These are phyloP conservation scores for Isoetes engelmannii DNA, from an alignment of 83 land plant genomes.

Conservation along the genomic window DNA sequence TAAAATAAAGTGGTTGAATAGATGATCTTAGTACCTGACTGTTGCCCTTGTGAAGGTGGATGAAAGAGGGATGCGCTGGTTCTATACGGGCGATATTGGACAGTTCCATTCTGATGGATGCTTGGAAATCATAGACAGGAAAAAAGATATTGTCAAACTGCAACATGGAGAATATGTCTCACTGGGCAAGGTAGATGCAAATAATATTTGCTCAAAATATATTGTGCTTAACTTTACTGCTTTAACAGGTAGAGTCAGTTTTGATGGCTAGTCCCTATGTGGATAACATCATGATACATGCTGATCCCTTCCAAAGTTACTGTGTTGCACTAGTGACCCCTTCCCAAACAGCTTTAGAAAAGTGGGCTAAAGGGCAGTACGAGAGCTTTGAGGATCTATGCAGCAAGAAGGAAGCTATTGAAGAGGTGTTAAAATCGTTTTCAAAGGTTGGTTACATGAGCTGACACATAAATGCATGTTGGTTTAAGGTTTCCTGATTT, in stretches of 20 bases:
- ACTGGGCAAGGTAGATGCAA: constrained; percentile 14
- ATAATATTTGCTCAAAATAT: neutral
- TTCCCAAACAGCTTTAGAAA: constrained; percentile 46
- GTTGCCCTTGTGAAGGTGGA: constrained; percentile 8
- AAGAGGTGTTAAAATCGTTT: constrained; percentile 51
- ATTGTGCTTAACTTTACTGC: neutral
- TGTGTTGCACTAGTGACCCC: constrained; percentile 75
- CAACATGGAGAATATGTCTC: constrained; percentile 22
- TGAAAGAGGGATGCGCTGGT: constrained; percentile 19
- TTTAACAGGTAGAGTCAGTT: constrained; percentile 72
- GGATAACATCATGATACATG: constrained; percentile 76
- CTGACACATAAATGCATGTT: neutral
- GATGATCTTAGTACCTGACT: too few relatives aligned
- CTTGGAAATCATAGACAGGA: constrained; percentile 18
- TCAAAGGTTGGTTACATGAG: constrained; percentile 37
- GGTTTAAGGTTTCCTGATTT: neutral
- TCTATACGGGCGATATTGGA: constrained; percentile 19
- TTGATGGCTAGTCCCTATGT: constrained; percentile 50
- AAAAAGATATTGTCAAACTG: constrained; percentile 18
- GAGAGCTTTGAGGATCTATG: constrained; percentile 54
- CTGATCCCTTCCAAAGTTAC: constrained; percentile 66
- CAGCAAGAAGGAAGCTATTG: constrained; percentile 38
- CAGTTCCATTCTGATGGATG: constrained; percentile 20
- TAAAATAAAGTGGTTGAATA: too few relatives aligned
- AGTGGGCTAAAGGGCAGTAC: constrained; percentile 62